Conservation (phyloP, 2,329 filamentous ascomycete species). For the Grosmannia huntii region DNA sequence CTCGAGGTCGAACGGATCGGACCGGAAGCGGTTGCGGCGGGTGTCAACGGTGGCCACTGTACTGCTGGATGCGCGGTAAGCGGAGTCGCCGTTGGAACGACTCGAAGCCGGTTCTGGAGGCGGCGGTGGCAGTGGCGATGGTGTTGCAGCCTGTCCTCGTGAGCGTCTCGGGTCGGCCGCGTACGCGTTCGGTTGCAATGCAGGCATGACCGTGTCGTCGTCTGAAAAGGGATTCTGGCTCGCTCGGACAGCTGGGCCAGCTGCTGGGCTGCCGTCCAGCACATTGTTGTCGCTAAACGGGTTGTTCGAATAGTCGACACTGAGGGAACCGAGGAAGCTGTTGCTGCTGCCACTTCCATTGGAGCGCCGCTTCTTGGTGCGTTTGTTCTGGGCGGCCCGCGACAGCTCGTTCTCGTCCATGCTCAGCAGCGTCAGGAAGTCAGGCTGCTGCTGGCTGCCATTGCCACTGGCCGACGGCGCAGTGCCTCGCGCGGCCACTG, state of each 20-base stretch:
- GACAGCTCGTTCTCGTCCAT: constrained; percentile 30
- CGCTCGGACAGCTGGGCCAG: not conserved
- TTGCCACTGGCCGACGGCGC: not conserved
- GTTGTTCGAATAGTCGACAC: constrained; percentile 16
- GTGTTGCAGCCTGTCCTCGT: too few relatives aligned
- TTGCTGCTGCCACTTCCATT: constrained; percentile 1
- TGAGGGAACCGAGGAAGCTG: constrained; percentile 14
- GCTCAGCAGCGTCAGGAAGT: constrained; percentile 29
- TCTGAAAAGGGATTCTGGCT: constrained; percentile 36
- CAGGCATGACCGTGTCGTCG: constrained; percentile 26
- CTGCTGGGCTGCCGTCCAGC: constrained; percentile 9
- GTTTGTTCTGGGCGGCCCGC: constrained; percentile 23
- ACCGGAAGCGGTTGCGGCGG: constrained; percentile 40
- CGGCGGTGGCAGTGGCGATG: constrained; percentile 16
- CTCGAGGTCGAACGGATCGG: constrained; percentile 55
- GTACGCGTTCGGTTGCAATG: constrained; percentile 24
- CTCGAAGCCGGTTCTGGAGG: constrained; percentile 4
- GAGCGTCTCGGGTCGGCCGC: constrained; percentile 30
- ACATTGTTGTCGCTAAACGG: constrained; percentile 38
- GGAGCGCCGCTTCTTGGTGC: constrained; percentile 14
- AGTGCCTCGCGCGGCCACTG: constrained; percentile 8
- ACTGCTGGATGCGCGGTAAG: constrained; percentile 29
- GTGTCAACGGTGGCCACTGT: constrained; percentile 17
- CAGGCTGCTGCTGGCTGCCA: constrained; percentile 17
- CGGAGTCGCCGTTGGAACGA: constrained; percentile 16